Base-by-base conservation (phyloP, 73 alveolate species). In the Urostyla sp. region DNA sequence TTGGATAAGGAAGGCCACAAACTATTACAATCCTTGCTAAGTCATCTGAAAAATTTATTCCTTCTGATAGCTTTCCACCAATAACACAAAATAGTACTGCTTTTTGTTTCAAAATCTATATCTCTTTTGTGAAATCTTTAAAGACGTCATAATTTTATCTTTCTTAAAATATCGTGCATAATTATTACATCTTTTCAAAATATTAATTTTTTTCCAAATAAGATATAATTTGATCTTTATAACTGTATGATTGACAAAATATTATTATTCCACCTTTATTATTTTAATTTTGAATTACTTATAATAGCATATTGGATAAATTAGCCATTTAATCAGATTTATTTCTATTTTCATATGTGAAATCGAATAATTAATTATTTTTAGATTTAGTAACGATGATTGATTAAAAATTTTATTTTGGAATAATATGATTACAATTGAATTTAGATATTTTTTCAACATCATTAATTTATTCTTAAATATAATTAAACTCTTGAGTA, bases 51-150 rank as follows among this genome's bases (percentile, higher is more conserved):
- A 96, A 96, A 80, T 96, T 95, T 24, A 96, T 95, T 11, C 99
- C 99, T 66, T 96, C 99, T 21, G 98, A 88, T 40, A 96, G 74
- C 77, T 87, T 90, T 18, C 99, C 99, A 26, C 98, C 98, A 80
- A 94, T 92, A 27, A 96, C 99, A 18, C 98, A 90, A 45, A 96
- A 84, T 24, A 96, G 61, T 15, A 95, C 54, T 16, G 97, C 94
- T 16, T 91, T 79, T 49, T 31, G 51, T 38, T 53, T 82, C 80
- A 83, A 72, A 28, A 40, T 59, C 72, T 37, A 32, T 85, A 80
- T 85, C 58, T 31, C 72, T 63, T 43, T 80, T 15, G 79, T 72
- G 75, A 69, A 73, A 72, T 54, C 88, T 63, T 67, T 74, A 77
- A 67, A 82, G 79, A 88, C 80, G 58, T 77, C 66, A 74, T 18